These are phyloP conservation scores for Podospora didyma DNA, from an alignment of 495 filamentous ascomycete genomes.

Conservation along the genomic window DNA sequence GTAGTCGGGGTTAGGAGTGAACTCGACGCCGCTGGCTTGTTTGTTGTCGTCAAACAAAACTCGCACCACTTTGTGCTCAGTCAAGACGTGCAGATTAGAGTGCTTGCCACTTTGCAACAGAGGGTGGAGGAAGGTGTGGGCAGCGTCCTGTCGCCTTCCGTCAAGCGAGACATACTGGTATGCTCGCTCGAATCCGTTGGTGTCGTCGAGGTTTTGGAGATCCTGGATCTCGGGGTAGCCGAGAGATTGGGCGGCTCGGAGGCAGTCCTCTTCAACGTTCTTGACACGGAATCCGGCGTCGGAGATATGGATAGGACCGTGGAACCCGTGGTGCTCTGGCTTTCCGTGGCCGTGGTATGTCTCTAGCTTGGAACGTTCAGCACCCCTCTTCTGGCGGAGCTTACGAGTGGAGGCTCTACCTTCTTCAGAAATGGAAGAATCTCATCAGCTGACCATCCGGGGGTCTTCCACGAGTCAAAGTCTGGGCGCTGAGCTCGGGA, in stretches of 20 bases:
- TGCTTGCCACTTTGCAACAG: slow-evolving; percentile 42
- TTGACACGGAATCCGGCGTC: slow-evolving; percentile 32
- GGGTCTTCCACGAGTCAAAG: slow-evolving; percentile 51
- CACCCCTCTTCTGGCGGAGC: background rate
- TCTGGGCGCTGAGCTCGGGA: slow-evolving; percentile 38
- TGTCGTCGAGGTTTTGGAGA: slow-evolving; percentile 36
- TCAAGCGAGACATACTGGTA: slow-evolving; percentile 33
- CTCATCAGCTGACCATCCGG: slow-evolving; percentile 51
- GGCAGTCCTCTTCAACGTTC: slow-evolving; percentile 34
- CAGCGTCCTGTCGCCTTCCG: slow-evolving; percentile 45
- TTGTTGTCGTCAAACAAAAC: slow-evolving; percentile 47
- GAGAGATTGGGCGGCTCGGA: slow-evolving; percentile 35
- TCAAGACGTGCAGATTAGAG: slow-evolving; percentile 49
- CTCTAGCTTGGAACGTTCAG: slow-evolving; percentile 32
- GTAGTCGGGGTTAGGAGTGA: slow-evolving; percentile 27
- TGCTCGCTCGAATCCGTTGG: slow-evolving; percentile 34
- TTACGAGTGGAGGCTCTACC: slow-evolving; percentile 22
- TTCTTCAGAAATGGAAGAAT: slow-evolving; percentile 51
- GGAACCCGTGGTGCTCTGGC: slow-evolving; percentile 38
- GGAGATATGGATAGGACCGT: slow-evolving; percentile 48
- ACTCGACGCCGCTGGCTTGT: slow-evolving; percentile 43
- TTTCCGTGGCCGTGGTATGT: slow-evolving; percentile 39
- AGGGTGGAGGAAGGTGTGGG: slow-evolving; percentile 44
- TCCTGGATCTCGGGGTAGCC: slow-evolving; percentile 45
- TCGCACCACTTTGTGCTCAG: slow-evolving; percentile 47